Base-by-base conservation (phyloP, 2,329 filamentous ascomycete genomes). In the Penicillium sp. region DNA sequence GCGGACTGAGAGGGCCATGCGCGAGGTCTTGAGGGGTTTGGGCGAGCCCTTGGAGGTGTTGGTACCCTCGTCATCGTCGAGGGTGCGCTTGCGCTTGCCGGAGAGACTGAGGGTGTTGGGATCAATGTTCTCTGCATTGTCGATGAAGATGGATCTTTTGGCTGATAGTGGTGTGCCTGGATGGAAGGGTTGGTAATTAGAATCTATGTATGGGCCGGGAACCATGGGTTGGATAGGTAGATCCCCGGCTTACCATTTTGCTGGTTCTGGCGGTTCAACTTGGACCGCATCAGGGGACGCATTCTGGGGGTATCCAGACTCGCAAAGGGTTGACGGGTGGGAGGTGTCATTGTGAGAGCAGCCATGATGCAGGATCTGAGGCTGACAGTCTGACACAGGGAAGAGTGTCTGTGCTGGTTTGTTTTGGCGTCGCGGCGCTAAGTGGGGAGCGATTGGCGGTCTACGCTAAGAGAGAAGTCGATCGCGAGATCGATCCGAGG, bases 121-220 rank as follows among this genome's bases (percentile, higher is more conserved):
- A 62, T 88, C 85, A 61, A 86, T 78, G 69, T 89, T 89, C 74
- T 89, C 85, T 2, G 68, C 65, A 45, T 74, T 65, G 33, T 73
- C 70, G n/a, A 67, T 60, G 58, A 68, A 68, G 59, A 70, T 63
- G 10, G 68, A 62, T 56, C 22, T 62, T 56, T 70, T 68, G 51
- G 61, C 56, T 37, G 68, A 63, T 10, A 63, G 19, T 24, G 57
- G 56, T 22, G 58, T 53, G 24, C 65, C 65, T 69, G 58, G 44
- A 44, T n/a, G 17, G 51, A 15, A 19, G 28, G 47, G 44, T 38
- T 49, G 54, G 33, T 35, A 5, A 55, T 70, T 53, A 64, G 64
- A 44, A 53, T 26, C 30, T 10, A 42, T 42, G 22, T 22, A 44
- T 55, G 26, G 19, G 26, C n/a, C 7, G 10, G 6, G 24, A 24